Percentiles rank a stretch among this genome's conserved stretches.
Conservation (phyloP, 805 yeast genomes). For the Ogataea naganishii region DNA sequence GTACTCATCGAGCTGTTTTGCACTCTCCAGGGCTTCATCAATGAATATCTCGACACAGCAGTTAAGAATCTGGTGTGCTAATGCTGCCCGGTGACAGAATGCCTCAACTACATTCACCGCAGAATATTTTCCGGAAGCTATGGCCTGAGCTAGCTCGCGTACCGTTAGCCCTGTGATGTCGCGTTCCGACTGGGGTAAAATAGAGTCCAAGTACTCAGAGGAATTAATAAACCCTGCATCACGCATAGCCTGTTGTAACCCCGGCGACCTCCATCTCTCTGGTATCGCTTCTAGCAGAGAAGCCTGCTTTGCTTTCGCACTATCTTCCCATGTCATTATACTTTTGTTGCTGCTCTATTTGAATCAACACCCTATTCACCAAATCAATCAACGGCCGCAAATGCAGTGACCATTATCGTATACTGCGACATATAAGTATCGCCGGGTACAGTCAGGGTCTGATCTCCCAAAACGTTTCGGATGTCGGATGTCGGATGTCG, state of each 20-base stretch:
- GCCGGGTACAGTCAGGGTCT: not conserved
- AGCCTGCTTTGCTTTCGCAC: no score
- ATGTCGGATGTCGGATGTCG: constrained; percentile 2
- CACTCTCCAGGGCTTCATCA: constrained; percentile 50
- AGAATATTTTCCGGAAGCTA: constrained; percentile 24
- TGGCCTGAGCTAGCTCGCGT: constrained; percentile 15
- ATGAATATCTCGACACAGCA: constrained; percentile 38
- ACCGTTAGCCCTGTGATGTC: constrained; percentile 25
- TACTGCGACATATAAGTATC: not conserved
- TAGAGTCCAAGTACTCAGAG: constrained; percentile 25
- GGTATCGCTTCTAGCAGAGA: constrained; percentile 17
- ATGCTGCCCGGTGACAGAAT: constrained; percentile 48
- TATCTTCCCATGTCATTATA: no score
- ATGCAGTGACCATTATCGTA: no score
- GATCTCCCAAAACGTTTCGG: not conserved
- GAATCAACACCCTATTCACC: no score
- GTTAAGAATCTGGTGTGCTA: constrained; percentile 45
- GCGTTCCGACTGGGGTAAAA: constrained; percentile 24
- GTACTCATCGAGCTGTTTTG: constrained; percentile 45
- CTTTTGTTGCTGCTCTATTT: no score
- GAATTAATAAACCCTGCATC: constrained; percentile 30
- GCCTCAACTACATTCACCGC: constrained; percentile 42
- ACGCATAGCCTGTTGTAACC: constrained; percentile 21
- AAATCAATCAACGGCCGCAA: no score
- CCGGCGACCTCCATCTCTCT: constrained; percentile 35